Evolutionary conservation across 345 rosid genomes (phyloP).

Genomic region (Rubroshorea leprosula): DNA sequence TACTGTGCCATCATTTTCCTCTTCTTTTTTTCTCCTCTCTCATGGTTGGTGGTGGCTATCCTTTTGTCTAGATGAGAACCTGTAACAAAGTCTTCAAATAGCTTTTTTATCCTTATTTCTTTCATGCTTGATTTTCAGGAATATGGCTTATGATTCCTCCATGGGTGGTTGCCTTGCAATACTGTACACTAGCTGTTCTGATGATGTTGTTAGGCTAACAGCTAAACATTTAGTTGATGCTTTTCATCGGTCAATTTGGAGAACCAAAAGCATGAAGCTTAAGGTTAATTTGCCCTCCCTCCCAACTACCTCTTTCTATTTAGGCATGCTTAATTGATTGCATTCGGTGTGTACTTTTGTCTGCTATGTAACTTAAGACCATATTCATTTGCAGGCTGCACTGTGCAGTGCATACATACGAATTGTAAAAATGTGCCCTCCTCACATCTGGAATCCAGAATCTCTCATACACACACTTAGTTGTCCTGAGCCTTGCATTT

Average conservation of each 20-base stretch:
- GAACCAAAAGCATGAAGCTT: slow-evolving; percentile 77
- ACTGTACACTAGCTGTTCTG: slow-evolving; percentile 62
- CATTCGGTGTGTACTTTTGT: neutral
- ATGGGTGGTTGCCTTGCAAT: slow-evolving; percentile 66
- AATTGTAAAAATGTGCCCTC: slow-evolving; percentile 72
- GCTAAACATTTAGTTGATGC: slow-evolving; percentile 56
- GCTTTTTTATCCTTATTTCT: slow-evolving; percentile 1
- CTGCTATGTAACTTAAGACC: neutral
- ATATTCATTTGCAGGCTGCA: slow-evolving; percentile 49
- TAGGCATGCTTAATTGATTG: slow-evolving; percentile 12
- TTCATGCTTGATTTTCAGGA: slow-evolving; percentile 41
- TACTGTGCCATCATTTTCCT: neutral
- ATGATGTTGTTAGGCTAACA: slow-evolving; percentile 59
- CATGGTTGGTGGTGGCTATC: neutral
- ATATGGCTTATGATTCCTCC: slow-evolving; percentile 60
- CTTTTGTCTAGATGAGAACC: neutral
- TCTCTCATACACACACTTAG: slow-evolving; percentile 51
- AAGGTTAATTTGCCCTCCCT: slow-evolving; percentile 46
- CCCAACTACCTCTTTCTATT: slow-evolving; percentile 7
- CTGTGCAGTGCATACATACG: slow-evolving; percentile 62
- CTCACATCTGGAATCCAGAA: slow-evolving; percentile 76
- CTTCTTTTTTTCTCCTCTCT: neutral
- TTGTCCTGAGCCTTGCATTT: slow-evolving; percentile 59
- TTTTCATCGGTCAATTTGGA: slow-evolving; percentile 50
- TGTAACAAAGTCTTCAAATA: slow-evolving; percentile 4